Evolutionary conservation across 202 grass and related monocot species (phyloP), one percentile per base, ranked within the genome.

Genomic region (Brachypodium distachyon): DNA sequence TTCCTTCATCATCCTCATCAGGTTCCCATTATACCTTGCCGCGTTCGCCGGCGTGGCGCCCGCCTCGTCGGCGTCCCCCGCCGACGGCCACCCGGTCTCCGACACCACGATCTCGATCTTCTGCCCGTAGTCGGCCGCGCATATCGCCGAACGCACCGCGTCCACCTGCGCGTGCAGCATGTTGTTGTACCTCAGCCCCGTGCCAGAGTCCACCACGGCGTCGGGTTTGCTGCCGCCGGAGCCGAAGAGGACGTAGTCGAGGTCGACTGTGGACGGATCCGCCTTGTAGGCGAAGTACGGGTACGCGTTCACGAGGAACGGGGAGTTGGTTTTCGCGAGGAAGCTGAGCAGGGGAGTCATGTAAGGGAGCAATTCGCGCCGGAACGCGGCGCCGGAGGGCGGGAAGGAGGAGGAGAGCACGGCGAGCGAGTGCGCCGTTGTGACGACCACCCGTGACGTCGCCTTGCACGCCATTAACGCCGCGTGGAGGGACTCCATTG

Each of bases 151-250:
- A 7, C 92, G 70, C 73, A 87, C 83, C 9, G 92, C 92, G 84
- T 96, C 92, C 72, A 92, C 89, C 81, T 89, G 86, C 28, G 92
- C 92, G 72, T 96, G 83, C 1, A 96, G 88, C 92, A 96, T 96
- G 83, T 92, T 96, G 55, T 76, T 58, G 37, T 96, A 96, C 29
- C n/a, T 73, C 17, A 96, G 67, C 26, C 89, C 92, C n/a, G 92
- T 82, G 40, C 56, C 80, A 1, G 89, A 23, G 73, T 96, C 92
- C 3, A 17, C n/a, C 0, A 91, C 89, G 22, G 73, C 73, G 6
- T 29, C 49, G 0, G 19, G n/a, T n/a, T n/a, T n/a, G n/a, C n/a
- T n/a, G n/a, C n/a, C 62, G 31, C 52, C 82, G 17, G 61, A 3
- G 81, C 85, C 81, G 62, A 96, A 96, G 36, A 96, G 84, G 22